Percentiles rank a stretch among this genome's conserved stretches.
These are phyloP conservation scores for Lenzites betulinus DNA, from an alignment of 768 basidiomycete species.

Conservation along the genomic window DNA sequence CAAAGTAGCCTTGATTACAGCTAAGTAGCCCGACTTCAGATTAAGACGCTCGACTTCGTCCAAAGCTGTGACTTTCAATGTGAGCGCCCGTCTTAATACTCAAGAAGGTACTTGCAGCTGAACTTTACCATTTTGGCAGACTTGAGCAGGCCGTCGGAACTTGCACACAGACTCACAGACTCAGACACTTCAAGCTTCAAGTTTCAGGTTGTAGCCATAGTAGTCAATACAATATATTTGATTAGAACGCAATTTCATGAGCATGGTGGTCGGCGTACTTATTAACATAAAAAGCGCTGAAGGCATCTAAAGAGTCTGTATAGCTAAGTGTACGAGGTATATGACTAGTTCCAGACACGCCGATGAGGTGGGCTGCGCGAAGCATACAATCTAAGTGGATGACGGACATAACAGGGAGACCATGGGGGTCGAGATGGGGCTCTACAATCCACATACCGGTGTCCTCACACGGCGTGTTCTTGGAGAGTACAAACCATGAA, in stretches of 20 bases:
- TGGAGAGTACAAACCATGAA: not conserved
- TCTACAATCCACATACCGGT: slow-evolving; percentile 9
- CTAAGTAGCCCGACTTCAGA: no score
- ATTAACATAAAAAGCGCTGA: slow-evolving; percentile 5
- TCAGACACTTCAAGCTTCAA: no score
- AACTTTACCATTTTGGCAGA: no score
- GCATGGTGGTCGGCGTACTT: slow-evolving; percentile 14
- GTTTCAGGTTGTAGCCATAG: no score
- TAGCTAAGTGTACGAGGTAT: not conserved
- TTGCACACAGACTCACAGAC: no score
- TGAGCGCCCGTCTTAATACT: no score
- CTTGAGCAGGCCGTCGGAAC: no score
- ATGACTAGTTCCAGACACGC: not conserved
- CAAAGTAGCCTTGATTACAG: no score
- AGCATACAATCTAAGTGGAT: not conserved
- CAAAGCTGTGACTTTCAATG: no score
- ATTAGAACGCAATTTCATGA: slow-evolving; percentile 6
- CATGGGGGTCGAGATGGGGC: not conserved
- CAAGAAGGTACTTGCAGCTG: no score
- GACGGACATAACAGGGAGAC: not conserved
- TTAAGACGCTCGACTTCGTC: no score
- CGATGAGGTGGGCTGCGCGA: slow-evolving; percentile 1
- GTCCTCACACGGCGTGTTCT: not conserved
- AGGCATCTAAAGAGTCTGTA: not conserved
- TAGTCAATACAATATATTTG: no score